phyloP scores from a whole-genome alignment of 73 alveolate species.

The Breviolum minutum region DNA sequence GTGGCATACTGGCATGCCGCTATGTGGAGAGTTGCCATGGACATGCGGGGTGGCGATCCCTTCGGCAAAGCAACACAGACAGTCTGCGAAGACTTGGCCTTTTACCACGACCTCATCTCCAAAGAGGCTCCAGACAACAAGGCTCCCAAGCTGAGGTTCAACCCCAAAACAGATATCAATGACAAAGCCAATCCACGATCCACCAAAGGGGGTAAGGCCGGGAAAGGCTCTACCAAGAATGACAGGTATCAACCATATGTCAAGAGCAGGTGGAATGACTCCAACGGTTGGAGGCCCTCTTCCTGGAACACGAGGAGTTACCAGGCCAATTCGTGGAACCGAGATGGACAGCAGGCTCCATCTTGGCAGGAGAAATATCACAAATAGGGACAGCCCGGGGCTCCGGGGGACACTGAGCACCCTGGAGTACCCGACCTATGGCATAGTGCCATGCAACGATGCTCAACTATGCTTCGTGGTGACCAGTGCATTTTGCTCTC shows the following conservation, averaged over 20 bases:
- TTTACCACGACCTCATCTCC: neutral
- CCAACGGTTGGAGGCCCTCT: neutral
- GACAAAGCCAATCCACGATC: neutral
- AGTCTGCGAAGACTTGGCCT: neutral
- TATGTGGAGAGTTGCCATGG: neutral
- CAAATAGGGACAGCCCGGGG: constrained; percentile 44
- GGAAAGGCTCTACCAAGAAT: neutral
- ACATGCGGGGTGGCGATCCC: neutral
- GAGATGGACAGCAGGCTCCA: too few species aligned
- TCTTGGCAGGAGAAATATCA: neutral
- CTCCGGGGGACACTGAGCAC: neutral
- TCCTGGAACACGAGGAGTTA: neutral
- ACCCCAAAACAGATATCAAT: neutral
- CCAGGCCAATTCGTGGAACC: neutral
- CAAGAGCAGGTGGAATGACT: neutral
- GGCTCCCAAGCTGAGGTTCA: neutral
- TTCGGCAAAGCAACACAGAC: neutral
- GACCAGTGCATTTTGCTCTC: neutral
- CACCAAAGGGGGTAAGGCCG: neutral
- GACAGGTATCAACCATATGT: neutral
- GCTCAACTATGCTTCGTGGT: neutral
- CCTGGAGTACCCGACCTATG: constrained; percentile 18
- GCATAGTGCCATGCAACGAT: too few species aligned
- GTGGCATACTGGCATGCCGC: neutral
- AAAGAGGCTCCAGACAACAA: neutral